phyloP scores from a whole-genome alignment of 78 protist species.

The Mantamonas sphyraenae region DNA sequence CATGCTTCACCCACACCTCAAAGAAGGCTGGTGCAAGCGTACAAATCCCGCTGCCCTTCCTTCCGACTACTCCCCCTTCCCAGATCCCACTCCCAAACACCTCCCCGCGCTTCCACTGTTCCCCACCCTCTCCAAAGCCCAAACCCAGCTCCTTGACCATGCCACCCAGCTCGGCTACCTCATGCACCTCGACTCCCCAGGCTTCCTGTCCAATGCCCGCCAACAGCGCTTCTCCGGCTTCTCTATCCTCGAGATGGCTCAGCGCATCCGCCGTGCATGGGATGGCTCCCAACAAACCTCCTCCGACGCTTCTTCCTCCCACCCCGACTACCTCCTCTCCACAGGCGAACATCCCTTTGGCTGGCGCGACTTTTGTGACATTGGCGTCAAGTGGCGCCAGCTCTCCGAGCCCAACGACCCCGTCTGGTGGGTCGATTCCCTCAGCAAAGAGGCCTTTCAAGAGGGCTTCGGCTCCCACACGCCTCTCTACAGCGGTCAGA shows the following conservation, averaged over 20 bases:
- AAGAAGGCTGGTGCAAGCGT: slow-evolving; percentile 16
- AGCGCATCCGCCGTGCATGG: background rate
- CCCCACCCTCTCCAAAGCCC: background rate
- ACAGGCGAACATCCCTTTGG: background rate
- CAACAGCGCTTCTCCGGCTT: slow-evolving; percentile 47
- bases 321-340: no score
- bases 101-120: background rate
- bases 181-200: slow-evolving; percentile 42
- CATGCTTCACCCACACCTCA: background rate
- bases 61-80: background rate
- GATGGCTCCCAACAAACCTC: background rate
- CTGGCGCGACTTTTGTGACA: slow-evolving; percentile 55
- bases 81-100: background rate
- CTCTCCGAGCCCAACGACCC: slow-evolving; percentile 66
- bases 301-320: background rate
- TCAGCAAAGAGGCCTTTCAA: slow-evolving; percentile 38
- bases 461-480: slow-evolving; percentile 62
- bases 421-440: slow-evolving; percentile 66
- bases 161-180: slow-evolving; percentile 25
- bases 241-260: slow-evolving; percentile 40
- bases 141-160: background rate
- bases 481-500: slow-evolving; percentile 8
- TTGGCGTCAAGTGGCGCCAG: slow-evolving; percentile 56
- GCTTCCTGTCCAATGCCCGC: slow-evolving; percentile 41
- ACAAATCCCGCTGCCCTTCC: background rate